These are phyloP conservation scores for Cruciata laevipes DNA, from an alignment of 257 asterid species.

Conservation along the genomic window DNA sequence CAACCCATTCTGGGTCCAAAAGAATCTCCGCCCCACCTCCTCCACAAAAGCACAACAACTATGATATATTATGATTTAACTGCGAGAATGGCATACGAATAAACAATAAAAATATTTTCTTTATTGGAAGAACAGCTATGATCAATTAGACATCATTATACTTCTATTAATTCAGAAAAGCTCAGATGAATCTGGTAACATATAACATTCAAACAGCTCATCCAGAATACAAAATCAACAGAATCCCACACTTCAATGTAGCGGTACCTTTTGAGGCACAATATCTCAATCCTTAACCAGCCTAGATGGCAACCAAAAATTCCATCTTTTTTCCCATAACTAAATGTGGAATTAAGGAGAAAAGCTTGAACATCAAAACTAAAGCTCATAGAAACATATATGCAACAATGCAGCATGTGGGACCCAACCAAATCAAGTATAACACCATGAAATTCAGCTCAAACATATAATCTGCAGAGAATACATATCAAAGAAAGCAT, in stretches of 20 bases:
- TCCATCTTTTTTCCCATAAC: background rate
- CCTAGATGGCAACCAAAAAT: background rate
- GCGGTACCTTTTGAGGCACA: no score
- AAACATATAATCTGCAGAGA: background rate
- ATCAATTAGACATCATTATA: background rate
- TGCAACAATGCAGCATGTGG: slow-evolving; percentile 10
- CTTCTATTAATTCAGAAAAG: background rate
- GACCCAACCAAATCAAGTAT: background rate
- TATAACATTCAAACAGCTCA: background rate
- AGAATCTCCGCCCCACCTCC: background rate
- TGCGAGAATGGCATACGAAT: slow-evolving; percentile 10
- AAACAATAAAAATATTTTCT: background rate
- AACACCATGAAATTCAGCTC: background rate
- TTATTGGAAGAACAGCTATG: background rate
- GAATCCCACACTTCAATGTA: no score
- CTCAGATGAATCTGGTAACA: background rate
- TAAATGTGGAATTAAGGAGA: background rate
- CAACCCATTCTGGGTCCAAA: slow-evolving; percentile 53
- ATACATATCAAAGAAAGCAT: background rate
- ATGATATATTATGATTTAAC: slow-evolving; percentile 31
- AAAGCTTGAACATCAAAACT: background rate
- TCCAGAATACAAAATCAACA: no score
- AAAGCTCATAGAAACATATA: background rate
- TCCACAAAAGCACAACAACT: slow-evolving; percentile 21
- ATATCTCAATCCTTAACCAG: background rate